Conservation (phyloP, 208 protist genomes). For the Leishmania tarentolae region DNA sequence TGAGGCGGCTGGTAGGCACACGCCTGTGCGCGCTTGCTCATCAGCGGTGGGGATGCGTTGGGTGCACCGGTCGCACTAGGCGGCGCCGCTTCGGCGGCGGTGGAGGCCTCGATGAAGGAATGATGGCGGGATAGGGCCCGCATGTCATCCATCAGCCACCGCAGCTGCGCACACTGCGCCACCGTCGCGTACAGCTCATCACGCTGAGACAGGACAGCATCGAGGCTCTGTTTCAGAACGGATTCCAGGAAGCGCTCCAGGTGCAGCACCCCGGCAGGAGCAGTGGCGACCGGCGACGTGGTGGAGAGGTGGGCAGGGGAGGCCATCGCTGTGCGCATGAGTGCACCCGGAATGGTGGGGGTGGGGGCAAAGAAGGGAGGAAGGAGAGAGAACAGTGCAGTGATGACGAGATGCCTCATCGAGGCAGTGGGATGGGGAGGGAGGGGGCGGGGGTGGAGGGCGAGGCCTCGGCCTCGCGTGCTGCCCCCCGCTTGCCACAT, state of each 20-base stretch:
- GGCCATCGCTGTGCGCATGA: constrained; percentile 4
- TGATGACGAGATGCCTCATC: background rate
- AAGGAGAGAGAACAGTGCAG: background rate
- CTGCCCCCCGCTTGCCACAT: no score
- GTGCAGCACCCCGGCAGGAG: constrained; percentile 40
- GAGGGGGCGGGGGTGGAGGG: background rate
- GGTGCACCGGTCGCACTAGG: background rate
- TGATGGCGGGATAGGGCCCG: constrained; percentile 47
- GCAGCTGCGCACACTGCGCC: constrained; percentile 71
- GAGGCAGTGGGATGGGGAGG: background rate
- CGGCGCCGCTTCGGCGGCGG: constrained; percentile 13
- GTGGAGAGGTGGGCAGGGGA: background rate
- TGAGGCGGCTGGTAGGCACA: constrained; percentile 21
- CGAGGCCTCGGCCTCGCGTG: background rate
- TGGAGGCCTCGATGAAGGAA: constrained; percentile 36
- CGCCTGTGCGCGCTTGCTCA: constrained; percentile 24
- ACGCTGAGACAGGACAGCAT: constrained; percentile 50
- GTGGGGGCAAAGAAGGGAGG: background rate
- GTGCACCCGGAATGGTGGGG: background rate
- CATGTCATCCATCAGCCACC: constrained; percentile 73
- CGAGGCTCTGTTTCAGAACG: constrained; percentile 54
- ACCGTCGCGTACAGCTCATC: constrained; percentile 56
- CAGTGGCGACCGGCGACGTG: constrained; percentile 8
- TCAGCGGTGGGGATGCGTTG: constrained; percentile 1
- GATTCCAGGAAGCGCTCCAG: constrained; percentile 75